phyloP scores from a whole-genome alignment of 805 yeast genomes.

The Starmerella etchellsii region DNA sequence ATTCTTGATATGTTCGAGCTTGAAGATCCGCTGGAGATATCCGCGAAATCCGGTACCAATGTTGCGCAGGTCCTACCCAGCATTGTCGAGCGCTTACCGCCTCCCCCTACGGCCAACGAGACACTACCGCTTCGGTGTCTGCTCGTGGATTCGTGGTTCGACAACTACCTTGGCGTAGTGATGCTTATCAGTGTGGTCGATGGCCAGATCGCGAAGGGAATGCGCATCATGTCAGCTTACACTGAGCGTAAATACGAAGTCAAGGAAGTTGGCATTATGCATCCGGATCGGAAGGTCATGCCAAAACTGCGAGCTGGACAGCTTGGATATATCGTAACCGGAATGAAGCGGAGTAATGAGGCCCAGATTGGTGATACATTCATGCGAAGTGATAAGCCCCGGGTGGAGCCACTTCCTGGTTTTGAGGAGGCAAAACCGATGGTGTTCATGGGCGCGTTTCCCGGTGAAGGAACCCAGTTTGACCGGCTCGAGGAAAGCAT shows the following conservation, averaged over 20 bases:
- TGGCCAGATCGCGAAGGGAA: slow-evolving; percentile 64
- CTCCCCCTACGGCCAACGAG: slow-evolving; percentile 37
- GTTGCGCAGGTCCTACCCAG: slow-evolving; percentile 71
- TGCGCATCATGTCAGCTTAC: slow-evolving; percentile 63
- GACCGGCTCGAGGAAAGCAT: slow-evolving; percentile 80
- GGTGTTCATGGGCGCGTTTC: slow-evolving; percentile 97
- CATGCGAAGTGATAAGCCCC: slow-evolving; percentile 36
- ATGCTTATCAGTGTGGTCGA: slow-evolving; percentile 74
- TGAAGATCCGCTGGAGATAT: slow-evolving; percentile 59
- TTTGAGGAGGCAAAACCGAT: slow-evolving; percentile 95
- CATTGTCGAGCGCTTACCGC: slow-evolving; percentile 66
- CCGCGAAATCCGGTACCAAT: slow-evolving; percentile 83
- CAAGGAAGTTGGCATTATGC: slow-evolving; percentile 89
- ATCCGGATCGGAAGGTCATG: slow-evolving; percentile 69
- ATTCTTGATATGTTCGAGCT: slow-evolving; percentile 69
- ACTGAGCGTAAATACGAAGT: slow-evolving; percentile 68
- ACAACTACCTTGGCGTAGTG: slow-evolving; percentile 81
- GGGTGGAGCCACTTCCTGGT: slow-evolving; percentile 72
- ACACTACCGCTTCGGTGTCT: slow-evolving; percentile 52
- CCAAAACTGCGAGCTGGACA: slow-evolving; percentile 70
- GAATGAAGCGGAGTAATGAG: slow-evolving; percentile 77
- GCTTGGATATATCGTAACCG: slow-evolving; percentile 88
- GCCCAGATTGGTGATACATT: slow-evolving; percentile 89
- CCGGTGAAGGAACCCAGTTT: slow-evolving; percentile 88
- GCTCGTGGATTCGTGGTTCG: slow-evolving; percentile 97